phyloP scores from a whole-genome alignment of 1,139 yeast species.

The Suhomyces wounanorum region DNA sequence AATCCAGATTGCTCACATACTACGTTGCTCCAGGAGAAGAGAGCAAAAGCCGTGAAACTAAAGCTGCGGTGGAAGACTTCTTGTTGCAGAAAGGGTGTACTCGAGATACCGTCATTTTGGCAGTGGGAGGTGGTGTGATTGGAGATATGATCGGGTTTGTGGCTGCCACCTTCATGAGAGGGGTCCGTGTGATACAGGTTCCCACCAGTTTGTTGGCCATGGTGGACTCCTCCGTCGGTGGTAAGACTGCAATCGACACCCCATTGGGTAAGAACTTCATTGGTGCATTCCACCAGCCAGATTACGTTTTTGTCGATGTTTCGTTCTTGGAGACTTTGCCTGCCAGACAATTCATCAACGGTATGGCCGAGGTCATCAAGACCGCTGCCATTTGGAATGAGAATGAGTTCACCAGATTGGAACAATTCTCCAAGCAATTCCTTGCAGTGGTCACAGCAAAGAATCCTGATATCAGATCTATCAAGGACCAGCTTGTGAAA shows the following conservation, averaged over 20 bases:
- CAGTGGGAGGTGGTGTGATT: constrained; percentile 98
- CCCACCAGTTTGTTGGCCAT: constrained; percentile 93
- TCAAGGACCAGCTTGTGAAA: constrained; percentile 71
- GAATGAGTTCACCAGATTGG: constrained; percentile 80
- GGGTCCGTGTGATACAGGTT: constrained; percentile 89
- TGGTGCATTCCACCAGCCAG: constrained; percentile 98
- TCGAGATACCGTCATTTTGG: constrained; percentile 91
- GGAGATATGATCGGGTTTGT: constrained; percentile 99
- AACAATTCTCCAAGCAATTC: constrained; percentile 68
- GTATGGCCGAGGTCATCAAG: constrained; percentile 98
- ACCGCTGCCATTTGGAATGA: constrained; percentile 99
- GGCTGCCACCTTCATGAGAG: constrained; percentile 99
- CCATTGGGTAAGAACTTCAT: constrained; percentile 94
- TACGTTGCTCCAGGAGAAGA: constrained; percentile 92
- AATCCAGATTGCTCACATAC: constrained; percentile 69
- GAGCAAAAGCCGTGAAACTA: constrained; percentile 83
- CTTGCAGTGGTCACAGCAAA: constrained; percentile 53
- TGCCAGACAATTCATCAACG: constrained; percentile 91
- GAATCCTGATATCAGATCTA: constrained; percentile 58
- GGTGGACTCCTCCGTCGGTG: constrained; percentile 99
- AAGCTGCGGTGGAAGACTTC: constrained; percentile 92
- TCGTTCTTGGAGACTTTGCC: constrained; percentile 87
- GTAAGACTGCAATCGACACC: constrained; percentile 98
- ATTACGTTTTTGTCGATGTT: constrained; percentile 84
- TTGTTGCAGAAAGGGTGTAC: constrained; percentile 87